phyloP scores from a whole-genome alignment of 768 basidiomycete genomes.

The Fomitopsis serialis region DNA sequence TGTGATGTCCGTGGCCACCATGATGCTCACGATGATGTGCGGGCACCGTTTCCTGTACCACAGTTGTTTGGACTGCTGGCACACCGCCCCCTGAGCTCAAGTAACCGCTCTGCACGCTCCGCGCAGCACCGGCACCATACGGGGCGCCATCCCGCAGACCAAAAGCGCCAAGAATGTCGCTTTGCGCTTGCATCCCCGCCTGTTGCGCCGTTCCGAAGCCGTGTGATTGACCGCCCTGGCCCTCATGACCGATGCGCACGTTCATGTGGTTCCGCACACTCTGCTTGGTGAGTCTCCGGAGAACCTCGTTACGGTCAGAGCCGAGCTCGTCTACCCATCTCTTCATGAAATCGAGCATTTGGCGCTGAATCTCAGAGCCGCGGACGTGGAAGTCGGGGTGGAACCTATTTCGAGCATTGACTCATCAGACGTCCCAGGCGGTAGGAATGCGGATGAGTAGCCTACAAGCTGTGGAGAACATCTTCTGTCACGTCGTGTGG shows the following conservation, averaged over 20 bases:
- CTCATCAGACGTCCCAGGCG: too few relatives aligned
- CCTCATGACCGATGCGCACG: conserved; percentile 50
- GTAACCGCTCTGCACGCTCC: background rate
- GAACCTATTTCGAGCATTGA: conserved; percentile 50
- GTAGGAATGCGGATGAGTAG: background rate
- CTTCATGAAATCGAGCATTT: conserved; percentile 69
- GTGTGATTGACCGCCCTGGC: conserved; percentile 39
- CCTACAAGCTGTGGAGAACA: conserved; percentile 61
- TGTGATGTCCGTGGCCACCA: conserved; percentile 1
- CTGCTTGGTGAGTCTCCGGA: conserved; percentile 58
- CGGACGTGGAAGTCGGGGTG: conserved; percentile 77
- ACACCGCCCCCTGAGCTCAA: background rate
- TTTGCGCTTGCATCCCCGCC: conserved; percentile 45
- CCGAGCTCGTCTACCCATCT: conserved; percentile 55
- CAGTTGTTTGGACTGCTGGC: background rate
- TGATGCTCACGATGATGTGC: background rate
- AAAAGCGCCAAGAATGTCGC: conserved; percentile 17
- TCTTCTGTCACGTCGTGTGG: conserved; percentile 55
- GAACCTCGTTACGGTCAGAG: conserved; percentile 37
- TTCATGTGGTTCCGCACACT: conserved; percentile 71
- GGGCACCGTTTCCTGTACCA: background rate
- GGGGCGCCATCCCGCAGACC: background rate
- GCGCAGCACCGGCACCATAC: background rate
- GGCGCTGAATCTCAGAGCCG: conserved; percentile 60
- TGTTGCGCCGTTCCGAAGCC: conserved; percentile 40